Evolutionary conservation across 331 rosid species (phyloP).

Genomic region (Ulmus americana): DNA sequence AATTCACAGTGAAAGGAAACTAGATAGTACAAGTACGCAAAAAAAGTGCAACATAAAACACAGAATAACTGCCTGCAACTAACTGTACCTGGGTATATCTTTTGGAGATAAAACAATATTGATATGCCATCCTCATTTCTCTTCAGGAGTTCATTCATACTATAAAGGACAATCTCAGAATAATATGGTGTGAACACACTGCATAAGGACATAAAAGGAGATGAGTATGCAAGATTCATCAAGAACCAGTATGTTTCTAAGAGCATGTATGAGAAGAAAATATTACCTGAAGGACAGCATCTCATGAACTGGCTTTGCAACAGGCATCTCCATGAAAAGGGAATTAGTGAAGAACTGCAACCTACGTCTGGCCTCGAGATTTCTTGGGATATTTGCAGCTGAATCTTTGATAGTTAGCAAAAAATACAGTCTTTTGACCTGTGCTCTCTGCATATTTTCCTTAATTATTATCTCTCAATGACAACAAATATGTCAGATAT

Average conservation of each 20-base stretch:
- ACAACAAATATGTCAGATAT: constrained; percentile 1
- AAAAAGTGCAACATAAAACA: neutral
- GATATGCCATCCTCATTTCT: constrained; percentile 96
- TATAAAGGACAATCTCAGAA: constrained; percentile 86
- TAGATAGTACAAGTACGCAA: too few relatives aligned
- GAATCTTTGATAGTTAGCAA: constrained; percentile 88
- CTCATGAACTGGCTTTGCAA: constrained; percentile 65
- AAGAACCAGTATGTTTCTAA: constrained; percentile 14
- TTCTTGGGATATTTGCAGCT: constrained; percentile 75
- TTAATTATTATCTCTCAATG: constrained; percentile 21
- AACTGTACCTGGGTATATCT: constrained; percentile 72
- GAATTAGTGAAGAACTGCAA: constrained; percentile 82
- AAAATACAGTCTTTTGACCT: constrained; percentile 72
- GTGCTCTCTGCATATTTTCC: constrained; percentile 45
- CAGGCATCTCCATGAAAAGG: constrained; percentile 86
- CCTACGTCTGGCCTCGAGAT: constrained; percentile 90
- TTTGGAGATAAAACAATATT: constrained; percentile 81
- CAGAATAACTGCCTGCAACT: neutral
- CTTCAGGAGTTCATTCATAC: constrained; percentile 68
- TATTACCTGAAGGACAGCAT: constrained; percentile 79
- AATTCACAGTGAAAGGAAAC: neutral
- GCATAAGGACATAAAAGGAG: constrained; percentile 30
- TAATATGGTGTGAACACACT: constrained; percentile 97
- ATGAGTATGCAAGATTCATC: constrained; percentile 23
- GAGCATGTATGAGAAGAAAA: neutral